Conservation (phyloP, 768 basidiomycete species). For the Albatrellus ellisii region DNA sequence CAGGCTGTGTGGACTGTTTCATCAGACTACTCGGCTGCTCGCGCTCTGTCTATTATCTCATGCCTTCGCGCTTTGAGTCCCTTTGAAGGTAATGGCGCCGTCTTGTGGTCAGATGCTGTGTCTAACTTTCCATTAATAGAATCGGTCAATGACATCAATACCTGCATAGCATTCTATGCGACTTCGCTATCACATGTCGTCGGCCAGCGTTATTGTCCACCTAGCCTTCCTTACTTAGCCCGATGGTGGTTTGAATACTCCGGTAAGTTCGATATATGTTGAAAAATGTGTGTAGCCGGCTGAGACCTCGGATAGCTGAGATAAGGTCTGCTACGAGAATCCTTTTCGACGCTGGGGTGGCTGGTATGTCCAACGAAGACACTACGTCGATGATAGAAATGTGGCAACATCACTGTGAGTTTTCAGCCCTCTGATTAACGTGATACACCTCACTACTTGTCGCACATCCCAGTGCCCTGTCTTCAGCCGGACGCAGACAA, state of each 20-base stretch:
- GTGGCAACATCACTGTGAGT: slow-evolving; percentile 53
- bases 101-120: neutral
- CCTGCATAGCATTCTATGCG: slow-evolving; percentile 71
- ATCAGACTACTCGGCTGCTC: slow-evolving; percentile 49
- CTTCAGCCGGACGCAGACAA: slow-evolving; percentile 47
- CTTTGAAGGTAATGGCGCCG: slow-evolving; percentile 42
- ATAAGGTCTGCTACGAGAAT: slow-evolving; percentile 63
- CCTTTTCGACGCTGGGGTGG: slow-evolving; percentile 67
- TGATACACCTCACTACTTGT: slow-evolving; percentile 7
- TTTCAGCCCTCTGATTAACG: neutral
- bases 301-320: slow-evolving; percentile 34
- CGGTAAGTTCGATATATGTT: slow-evolving; percentile 28
- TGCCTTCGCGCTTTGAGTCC: slow-evolving; percentile 58
- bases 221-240: slow-evolving; percentile 64
- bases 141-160: slow-evolving; percentile 61
- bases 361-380: slow-evolving; percentile 54
- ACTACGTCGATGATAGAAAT: slow-evolving; percentile 42
- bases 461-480: slow-evolving; percentile 36
- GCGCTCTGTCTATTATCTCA: slow-evolving; percentile 52
- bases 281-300: neutral
- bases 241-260: slow-evolving; percentile 64
- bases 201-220: slow-evolving; percentile 46
- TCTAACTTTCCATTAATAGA: slow-evolving; percentile 1
- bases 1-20: slow-evolving; percentile 64
- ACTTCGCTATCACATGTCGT: slow-evolving; percentile 51